Evolutionary conservation across 345 rosid species (phyloP), one percentile per base, ranked within the genome.

Genomic region (Pugionium cornutum): DNA sequence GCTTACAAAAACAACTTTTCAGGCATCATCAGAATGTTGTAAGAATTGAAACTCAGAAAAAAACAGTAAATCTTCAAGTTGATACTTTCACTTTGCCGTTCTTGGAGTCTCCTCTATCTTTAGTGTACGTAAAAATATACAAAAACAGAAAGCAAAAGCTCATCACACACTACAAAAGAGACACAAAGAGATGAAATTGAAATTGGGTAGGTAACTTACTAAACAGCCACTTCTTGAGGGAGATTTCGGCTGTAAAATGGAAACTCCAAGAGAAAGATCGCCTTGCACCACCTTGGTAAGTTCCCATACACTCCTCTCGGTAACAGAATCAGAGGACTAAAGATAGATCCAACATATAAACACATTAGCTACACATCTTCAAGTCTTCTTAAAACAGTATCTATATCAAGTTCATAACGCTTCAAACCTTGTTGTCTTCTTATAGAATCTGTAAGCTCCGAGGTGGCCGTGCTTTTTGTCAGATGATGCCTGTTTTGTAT

Each of bases 321-420:
- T 49, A 92, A 82, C 6, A 81, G 89, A 77, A 92, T 73, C 44
- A 92, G 80, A 59, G 98, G 97, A 83, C 97, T 92, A 62, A 25
- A 54, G 86, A 74, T 49, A 33, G 5, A 43, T 54, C 28, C 0
- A 54, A 63, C 26, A 48, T n/a, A 51, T 4, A 58, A 44, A 30
- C 55, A 50, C 5, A 35, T 58, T 43, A 72, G 55, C 39, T 8
- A 48, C 37, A 66, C 9, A 35, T 4, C 39, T 9, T 39, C 65
- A 56, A 47, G 53, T 11, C 5, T 48, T 47, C 49, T 47, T 6
- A 0, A 28, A 57, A 57, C 7, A 1, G 6, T 56, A 56, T 64
- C 4, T 33, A 37, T 5, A 48, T 40, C 28, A 39, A 44, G 36
- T 63, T 53, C 18, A 53, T 4, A 53, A 27, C 0, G 9, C 1